Evolutionary conservation across 192 early-diverging fungal species (phyloP).

Genomic region (Podila verticillata): DNA sequence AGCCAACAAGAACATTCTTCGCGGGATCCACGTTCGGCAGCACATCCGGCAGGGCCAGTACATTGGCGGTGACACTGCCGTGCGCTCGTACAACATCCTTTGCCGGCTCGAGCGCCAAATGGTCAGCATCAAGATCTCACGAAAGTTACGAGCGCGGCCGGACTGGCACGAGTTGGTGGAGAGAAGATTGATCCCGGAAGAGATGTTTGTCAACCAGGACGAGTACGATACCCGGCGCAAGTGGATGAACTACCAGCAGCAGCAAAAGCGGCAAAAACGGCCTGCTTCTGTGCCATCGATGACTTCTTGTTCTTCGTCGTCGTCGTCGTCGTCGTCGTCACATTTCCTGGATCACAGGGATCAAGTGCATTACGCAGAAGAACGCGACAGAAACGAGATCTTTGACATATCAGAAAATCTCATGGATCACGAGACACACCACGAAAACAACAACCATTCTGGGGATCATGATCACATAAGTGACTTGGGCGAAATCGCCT

Average conservation of each 20-base stretch:
- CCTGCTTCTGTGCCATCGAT: no score
- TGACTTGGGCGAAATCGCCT: no score
- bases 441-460: no score
- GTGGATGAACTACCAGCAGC: constrained; percentile 14
- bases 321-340: no score
- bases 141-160: constrained; percentile 20
- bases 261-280: constrained; percentile 5
- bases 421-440: no score
- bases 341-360: no score
- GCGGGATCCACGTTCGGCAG: constrained; percentile 32
- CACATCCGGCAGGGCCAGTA: constrained; percentile 35
- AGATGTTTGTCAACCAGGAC: constrained; percentile 26
- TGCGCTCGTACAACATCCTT: constrained; percentile 18
- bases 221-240: constrained; percentile 14
- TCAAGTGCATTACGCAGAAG: no score
- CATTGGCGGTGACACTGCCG: constrained; percentile 20
- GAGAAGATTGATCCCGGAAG: constrained; percentile 28
- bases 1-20: constrained; percentile 27
- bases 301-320: no score
- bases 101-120: constrained; percentile 36
- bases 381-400: no score
- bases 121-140: constrained; percentile 22
- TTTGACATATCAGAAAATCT: no score
- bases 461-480: no score
- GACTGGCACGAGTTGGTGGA: constrained; percentile 37